These are phyloP conservation scores for Diaporthe ampelina DNA, from an alignment of 2,329 filamentous ascomycete species.

Conservation along the genomic window DNA sequence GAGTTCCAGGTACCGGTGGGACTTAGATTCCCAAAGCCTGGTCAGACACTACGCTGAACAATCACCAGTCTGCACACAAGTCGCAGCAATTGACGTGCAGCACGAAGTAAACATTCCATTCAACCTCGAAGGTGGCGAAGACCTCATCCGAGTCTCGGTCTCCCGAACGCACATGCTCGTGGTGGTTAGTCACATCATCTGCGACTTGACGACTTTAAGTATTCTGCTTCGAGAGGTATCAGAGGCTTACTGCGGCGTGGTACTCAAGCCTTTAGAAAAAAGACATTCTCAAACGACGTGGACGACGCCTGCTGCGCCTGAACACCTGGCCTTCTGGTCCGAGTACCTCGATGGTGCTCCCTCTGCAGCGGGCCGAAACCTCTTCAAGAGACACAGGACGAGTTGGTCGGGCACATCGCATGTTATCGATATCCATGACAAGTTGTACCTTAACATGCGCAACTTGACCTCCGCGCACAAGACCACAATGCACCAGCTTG, in stretches of 20 bases:
- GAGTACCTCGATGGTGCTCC: no score
- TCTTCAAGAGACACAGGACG: no score
- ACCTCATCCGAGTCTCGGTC: conserved; percentile 40
- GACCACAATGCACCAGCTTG: not conserved
- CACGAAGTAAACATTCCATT: not conserved
- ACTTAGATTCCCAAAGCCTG: no score
- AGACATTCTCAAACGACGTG: no score
- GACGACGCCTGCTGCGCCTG: no score
- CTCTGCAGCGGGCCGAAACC: no score
- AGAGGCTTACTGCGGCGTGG: not conserved
- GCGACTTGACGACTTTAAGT: conserved; percentile 49
- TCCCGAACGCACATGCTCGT: conserved; percentile 45
- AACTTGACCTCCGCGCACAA: not conserved
- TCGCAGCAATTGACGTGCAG: no score
- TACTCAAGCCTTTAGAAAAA: no score
- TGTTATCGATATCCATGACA: not conserved
- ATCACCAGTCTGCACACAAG: no score
- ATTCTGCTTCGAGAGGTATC: not conserved
- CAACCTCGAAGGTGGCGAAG: not conserved
- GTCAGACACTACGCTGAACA: no score
- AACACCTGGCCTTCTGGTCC: no score
- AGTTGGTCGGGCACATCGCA: not conserved
- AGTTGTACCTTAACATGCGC: not conserved
- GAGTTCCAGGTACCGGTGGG: not conserved
- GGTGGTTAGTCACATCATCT: conserved; percentile 51